Conservation (phyloP, 225 moss, liverwort and hornwort species). For the Thuidium tamariscinum region DNA sequence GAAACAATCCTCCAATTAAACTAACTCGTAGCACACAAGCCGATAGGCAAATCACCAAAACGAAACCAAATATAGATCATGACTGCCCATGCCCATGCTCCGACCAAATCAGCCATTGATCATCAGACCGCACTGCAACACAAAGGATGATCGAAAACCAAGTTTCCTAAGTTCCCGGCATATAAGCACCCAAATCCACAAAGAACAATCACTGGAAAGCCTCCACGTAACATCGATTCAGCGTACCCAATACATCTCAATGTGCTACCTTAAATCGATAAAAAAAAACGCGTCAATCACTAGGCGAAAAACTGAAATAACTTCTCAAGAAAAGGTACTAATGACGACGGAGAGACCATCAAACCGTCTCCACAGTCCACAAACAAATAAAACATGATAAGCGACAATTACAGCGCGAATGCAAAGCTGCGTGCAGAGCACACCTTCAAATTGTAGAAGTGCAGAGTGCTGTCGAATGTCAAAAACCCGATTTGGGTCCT, state of each 20-base stretch:
- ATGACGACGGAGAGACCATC: no score
- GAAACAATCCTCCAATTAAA: background rate
- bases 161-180: background rate
- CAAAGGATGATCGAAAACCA: background rate
- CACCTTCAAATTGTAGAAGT: conserved; percentile 94
- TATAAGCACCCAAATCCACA: background rate
- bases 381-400: background rate
- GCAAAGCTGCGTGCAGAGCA: background rate
- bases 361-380: background rate
- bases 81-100: background rate
- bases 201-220: background rate
- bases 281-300: background rate
- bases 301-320: background rate
- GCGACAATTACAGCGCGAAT: no score
- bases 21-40: background rate
- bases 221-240: background rate
- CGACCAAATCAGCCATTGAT: background rate
- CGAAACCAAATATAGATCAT: background rate
- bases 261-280: background rate
- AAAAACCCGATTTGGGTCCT: conserved; percentile 93
- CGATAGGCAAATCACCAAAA: background rate
- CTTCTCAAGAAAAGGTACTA: background rate
- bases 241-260: background rate
- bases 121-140: background rate
- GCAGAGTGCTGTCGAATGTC: conserved; percentile 88